phyloP scores from a whole-genome alignment of 2,329 filamentous ascomycete genomes.

The Xylariaceae sp. region DNA sequence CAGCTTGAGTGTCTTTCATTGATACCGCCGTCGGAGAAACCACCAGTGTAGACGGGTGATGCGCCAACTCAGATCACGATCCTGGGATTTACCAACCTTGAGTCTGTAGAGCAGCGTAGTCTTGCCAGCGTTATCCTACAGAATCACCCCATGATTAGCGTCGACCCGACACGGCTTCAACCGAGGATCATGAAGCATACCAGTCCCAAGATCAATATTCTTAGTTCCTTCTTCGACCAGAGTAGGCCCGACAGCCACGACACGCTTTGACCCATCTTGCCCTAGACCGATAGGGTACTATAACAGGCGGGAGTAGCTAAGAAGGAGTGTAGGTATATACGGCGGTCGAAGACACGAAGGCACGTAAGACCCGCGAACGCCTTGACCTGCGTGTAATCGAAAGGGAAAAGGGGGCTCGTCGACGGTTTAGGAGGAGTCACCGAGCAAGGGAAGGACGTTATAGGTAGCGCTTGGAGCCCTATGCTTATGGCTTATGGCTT shows the following conservation, averaged over 20 bases:
- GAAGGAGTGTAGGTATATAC: not conserved
- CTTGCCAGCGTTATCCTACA: conserved; percentile 94
- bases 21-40: not conserved
- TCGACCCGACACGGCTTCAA: conserved; percentile 5
- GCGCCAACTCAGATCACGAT: not conserved
- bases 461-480: not conserved
- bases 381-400: not conserved
- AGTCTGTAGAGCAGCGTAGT: conserved; percentile 94
- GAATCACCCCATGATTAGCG: conserved; percentile 13
- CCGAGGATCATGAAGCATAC: conserved; percentile 46
- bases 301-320: not conserved
- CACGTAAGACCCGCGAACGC: not conserved
- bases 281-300: conserved; percentile 1
- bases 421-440: conserved; percentile 2
- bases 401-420: conserved; percentile 10
- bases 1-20: conserved; percentile 7
- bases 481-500: not conserved
- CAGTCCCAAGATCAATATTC: conserved; percentile 89
- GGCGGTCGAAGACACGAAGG: conserved; percentile 2
- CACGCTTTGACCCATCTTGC: conserved; percentile 58
- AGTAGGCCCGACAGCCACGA: conserved; percentile 68
- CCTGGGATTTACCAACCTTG: conserved; percentile 55
- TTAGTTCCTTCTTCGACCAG: conserved; percentile 95
- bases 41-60: not conserved
- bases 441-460: not conserved